Conservation (phyloP, 306 rosid genomes). For the Amphicarpaea edgeworthii region DNA sequence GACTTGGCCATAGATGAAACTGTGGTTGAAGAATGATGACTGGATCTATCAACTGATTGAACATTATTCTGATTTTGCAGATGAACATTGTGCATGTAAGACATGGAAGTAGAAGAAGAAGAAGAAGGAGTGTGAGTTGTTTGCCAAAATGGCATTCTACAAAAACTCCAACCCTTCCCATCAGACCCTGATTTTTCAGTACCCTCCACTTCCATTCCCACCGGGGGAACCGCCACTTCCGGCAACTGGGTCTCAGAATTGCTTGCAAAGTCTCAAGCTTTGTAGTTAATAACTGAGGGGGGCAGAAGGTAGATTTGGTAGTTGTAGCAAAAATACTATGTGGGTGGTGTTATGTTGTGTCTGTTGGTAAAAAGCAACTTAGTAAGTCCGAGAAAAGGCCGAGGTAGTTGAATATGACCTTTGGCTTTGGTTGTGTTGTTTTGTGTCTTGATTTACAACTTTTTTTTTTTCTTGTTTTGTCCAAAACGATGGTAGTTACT, state of each 20-base stretch:
- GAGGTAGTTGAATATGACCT: slow-evolving; percentile 54
- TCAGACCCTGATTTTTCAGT: slow-evolving; percentile 72
- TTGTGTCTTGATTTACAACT: slow-evolving; percentile 31
- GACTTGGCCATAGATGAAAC: slow-evolving; percentile 88
- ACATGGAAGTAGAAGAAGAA: slow-evolving; percentile 52
- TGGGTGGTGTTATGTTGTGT: slow-evolving; percentile 34
- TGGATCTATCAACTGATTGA: slow-evolving; percentile 67
- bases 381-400: slow-evolving; percentile 39
- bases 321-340: slow-evolving; percentile 30
- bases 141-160: slow-evolving; percentile 92
- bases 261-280: slow-evolving; percentile 45
- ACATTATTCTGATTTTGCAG: slow-evolving; percentile 56
- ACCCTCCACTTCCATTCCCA: slow-evolving; percentile 71
- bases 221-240: slow-evolving; percentile 36
- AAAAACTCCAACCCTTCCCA: slow-evolving; percentile 77
- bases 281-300: slow-evolving; percentile 34
- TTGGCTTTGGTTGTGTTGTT: slow-evolving; percentile 36
- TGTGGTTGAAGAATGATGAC: slow-evolving; percentile 56
- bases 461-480: slow-evolving; percentile 43
- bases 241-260: slow-evolving; percentile 49
- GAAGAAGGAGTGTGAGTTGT: slow-evolving; percentile 59
- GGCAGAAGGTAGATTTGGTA: slow-evolving; percentile 43
- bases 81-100: slow-evolving; percentile 59
- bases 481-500: slow-evolving; percentile 54
- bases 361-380: slow-evolving; percentile 47